Evolutionary conservation across 2,329 filamentous ascomycete genomes (phyloP).

Genomic region (Zymoseptoria brevis): DNA sequence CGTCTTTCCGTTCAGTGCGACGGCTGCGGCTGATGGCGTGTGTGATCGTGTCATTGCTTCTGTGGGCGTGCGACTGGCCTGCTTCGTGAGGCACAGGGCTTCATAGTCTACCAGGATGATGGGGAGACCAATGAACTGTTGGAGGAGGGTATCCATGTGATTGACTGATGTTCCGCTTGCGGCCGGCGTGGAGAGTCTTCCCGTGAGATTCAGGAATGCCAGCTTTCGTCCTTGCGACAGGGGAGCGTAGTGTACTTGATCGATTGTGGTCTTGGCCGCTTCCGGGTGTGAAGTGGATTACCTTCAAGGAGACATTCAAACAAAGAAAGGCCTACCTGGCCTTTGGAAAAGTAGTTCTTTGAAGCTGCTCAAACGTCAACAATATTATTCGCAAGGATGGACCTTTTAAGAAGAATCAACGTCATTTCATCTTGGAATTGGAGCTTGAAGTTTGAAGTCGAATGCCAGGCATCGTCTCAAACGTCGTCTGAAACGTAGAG

Average conservation of each 20-base stretch:
- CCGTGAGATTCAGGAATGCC: not conserved
- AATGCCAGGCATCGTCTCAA: not conserved
- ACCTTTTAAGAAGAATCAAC: not conserved
- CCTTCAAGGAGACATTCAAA: not conserved
- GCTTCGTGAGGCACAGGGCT: constrained; percentile 5
- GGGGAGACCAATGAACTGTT: constrained; percentile 20
- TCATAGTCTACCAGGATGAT: constrained; percentile 22
- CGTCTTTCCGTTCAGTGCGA: not conserved
- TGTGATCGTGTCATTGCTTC: not conserved
- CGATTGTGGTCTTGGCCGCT: not conserved
- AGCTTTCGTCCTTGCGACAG: not conserved
- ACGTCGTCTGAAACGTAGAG: not conserved
- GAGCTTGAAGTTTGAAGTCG: not conserved
- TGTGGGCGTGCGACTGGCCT: not conserved
- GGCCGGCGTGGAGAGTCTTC: not conserved
- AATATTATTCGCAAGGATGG: not conserved
- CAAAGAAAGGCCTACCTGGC: not conserved
- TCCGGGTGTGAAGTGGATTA: not conserved
- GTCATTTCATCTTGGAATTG: not conserved
- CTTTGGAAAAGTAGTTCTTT: not conserved
- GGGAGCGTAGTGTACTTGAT: not conserved
- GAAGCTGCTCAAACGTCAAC: not conserved
- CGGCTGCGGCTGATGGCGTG: not conserved
- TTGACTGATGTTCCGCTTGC: not conserved
- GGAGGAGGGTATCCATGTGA: constrained; percentile 6